phyloP scores from a whole-genome alignment of 75 land plant species.

The Pseudotsuga menziesii region DNA sequence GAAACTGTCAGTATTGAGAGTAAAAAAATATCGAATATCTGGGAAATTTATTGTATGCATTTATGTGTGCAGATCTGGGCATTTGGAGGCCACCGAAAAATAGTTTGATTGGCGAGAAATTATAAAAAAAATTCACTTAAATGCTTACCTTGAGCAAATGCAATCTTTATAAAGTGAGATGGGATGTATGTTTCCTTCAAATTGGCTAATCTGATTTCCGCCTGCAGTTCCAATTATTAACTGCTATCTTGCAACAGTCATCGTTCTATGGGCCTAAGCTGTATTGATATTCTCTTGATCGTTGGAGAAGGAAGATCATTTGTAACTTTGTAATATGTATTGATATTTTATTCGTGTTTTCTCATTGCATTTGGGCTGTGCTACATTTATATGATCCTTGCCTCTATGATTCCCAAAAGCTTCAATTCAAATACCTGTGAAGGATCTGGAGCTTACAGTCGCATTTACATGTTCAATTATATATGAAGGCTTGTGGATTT shows the following conservation, averaged over 20 bases:
- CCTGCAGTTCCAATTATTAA: background rate
- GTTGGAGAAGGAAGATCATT: conserved; percentile 3
- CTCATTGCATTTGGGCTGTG: background rate
- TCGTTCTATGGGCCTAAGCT: background rate
- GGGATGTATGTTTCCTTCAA: too few species aligned
- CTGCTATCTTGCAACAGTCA: background rate
- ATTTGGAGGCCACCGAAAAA: conserved; percentile 39
- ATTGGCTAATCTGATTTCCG: background rate
- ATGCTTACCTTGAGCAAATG: too few species aligned
- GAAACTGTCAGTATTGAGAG: background rate
- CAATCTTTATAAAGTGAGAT: too few species aligned
- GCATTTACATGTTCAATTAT: background rate
- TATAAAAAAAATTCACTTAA: too few species aligned
- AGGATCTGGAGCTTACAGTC: background rate
- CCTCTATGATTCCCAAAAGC: background rate
- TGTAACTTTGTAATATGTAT: conserved; percentile 2
- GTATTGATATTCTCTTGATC: background rate
- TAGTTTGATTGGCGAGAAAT: conserved; percentile 3
- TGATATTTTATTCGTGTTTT: conserved; percentile 2
- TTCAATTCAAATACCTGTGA: background rate
- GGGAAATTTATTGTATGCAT: background rate
- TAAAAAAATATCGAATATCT: background rate
- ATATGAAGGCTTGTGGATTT: background rate
- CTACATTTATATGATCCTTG: conserved; percentile 4
- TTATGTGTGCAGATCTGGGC: conserved; percentile 40